Percentiles rank a stretch among this genome's conserved stretches.
Conservation (phyloP, 2,329 filamentous ascomycete species). For the Botrytis cinerea region DNA sequence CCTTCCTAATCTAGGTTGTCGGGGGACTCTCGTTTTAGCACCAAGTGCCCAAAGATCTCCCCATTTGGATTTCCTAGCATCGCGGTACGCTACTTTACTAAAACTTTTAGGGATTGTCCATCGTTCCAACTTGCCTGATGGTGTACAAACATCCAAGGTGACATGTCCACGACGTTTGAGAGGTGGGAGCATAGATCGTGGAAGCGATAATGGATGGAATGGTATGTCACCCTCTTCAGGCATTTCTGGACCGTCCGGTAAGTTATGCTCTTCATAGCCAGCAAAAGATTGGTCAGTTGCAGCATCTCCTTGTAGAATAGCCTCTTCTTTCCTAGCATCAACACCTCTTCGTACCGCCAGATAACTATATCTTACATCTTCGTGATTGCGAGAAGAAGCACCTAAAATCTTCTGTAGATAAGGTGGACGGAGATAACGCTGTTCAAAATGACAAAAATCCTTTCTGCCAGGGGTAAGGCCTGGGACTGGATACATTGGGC, state of each 20-base stretch:
- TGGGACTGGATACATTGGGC: slow-evolving; percentile 80
- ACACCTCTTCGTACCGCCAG: slow-evolving; percentile 79
- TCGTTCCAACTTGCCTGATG: slow-evolving; percentile 80
- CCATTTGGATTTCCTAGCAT: slow-evolving; percentile 88
- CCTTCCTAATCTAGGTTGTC: slow-evolving; percentile 61
- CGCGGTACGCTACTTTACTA: slow-evolving; percentile 80
- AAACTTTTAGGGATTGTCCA: slow-evolving; percentile 89
- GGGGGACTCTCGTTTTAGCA: slow-evolving; percentile 75
- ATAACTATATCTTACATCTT: slow-evolving; percentile 90
- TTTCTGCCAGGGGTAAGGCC: slow-evolving; percentile 74
- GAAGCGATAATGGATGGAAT: slow-evolving; percentile 66
- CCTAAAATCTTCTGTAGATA: slow-evolving; percentile 79
- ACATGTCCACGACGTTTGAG: slow-evolving; percentile 89
- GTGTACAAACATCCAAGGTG: slow-evolving; percentile 87
- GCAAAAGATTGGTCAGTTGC: slow-evolving; percentile 68
- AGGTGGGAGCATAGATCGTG: slow-evolving; percentile 75
- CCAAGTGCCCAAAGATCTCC: slow-evolving; percentile 95
- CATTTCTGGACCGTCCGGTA: slow-evolving; percentile 32
- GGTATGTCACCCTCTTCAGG: slow-evolving; percentile 32
- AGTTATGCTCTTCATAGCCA: slow-evolving; percentile 62
- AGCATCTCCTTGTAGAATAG: slow-evolving; percentile 52
- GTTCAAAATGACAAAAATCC: slow-evolving; percentile 88
- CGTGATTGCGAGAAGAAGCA: slow-evolving; percentile 73
- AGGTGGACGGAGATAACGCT: slow-evolving; percentile 80
- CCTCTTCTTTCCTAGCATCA: slow-evolving; percentile 47